phyloP scores from a whole-genome alignment of 495 filamentous ascomycete genomes.

The Geoglossum glabrum region DNA sequence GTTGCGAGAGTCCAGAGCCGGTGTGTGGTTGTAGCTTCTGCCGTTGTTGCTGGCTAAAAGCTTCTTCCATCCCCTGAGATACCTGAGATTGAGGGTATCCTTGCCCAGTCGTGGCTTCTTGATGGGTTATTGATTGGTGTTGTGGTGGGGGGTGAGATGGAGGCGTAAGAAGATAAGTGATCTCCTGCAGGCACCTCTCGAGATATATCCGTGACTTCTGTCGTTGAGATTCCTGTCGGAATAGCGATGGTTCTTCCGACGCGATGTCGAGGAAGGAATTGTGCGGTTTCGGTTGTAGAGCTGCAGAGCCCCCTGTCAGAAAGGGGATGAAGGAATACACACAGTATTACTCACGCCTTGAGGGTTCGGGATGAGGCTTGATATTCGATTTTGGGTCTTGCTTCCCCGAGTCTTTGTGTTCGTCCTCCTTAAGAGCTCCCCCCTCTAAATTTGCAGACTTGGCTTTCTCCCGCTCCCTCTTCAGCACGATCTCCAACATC shows the following conservation, averaged over 20 bases:
- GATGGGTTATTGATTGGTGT: slow-evolving; percentile 9
- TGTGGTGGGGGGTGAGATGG: slow-evolving; percentile 21
- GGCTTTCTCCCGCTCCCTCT: slow-evolving; percentile 38
- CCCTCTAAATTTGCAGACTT: slow-evolving; percentile 18
- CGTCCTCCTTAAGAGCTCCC: slow-evolving; percentile 13
- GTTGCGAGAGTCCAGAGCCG: slow-evolving; percentile 11
- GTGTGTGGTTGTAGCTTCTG: slow-evolving; percentile 16
- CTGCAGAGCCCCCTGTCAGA: not conserved
- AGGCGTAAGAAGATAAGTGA: slow-evolving; percentile 26
- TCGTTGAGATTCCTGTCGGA: slow-evolving; percentile 18
- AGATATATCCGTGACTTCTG: slow-evolving; percentile 23
- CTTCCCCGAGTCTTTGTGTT: slow-evolving; percentile 7
- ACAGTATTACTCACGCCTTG: slow-evolving; percentile 14
- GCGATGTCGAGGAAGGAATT: slow-evolving; percentile 24
- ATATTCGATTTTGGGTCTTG: not conserved
- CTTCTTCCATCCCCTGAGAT: slow-evolving; percentile 18
- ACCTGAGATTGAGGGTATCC: slow-evolving; percentile 13
- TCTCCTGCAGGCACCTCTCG: slow-evolving; percentile 23
- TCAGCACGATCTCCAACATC: slow-evolving; percentile 77
- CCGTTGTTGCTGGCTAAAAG: slow-evolving; percentile 21
- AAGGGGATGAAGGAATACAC: not conserved
- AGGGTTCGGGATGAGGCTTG: not conserved
- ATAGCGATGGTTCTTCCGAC: slow-evolving; percentile 11
- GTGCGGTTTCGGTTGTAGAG: slow-evolving; percentile 15
- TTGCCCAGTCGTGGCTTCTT: slow-evolving; percentile 11